Percentiles rank a stretch among this genome's conserved stretches.
These are phyloP conservation scores for Mortierella sp. DNA, from an alignment of 371 early-diverging fungal genomes.

Conservation along the genomic window DNA sequence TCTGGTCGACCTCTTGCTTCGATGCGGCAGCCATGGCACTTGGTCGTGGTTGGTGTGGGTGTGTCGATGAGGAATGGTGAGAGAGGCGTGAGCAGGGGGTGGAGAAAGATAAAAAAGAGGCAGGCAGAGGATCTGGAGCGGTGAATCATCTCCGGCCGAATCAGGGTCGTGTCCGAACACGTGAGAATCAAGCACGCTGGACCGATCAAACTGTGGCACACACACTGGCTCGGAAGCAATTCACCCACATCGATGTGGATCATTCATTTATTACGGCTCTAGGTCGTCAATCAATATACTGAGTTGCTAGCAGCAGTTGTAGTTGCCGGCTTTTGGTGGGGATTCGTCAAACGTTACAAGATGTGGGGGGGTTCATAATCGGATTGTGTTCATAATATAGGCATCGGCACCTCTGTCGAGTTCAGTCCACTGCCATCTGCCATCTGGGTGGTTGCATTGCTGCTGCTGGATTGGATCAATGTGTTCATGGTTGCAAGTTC, in stretches of 20 bases:
- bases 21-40: conserved; percentile 41
- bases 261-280: no score
- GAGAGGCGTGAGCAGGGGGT: background rate
- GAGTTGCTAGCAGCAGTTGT: conserved; percentile 20
- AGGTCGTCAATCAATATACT: background rate
- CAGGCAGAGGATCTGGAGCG: background rate
- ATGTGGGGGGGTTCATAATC: conserved; percentile 6
- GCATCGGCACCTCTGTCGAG: conserved; percentile 1
- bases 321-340: conserved; percentile 31
- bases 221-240: no score
- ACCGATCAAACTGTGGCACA: no score
- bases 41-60: conserved; percentile 2
- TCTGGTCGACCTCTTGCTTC: conserved; percentile 30
- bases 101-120: background rate
- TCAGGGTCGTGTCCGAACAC: conserved; percentile 31
- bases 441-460: conserved; percentile 12
- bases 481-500: conserved; percentile 40
- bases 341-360: no score
- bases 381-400: background rate
- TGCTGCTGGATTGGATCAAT: conserved; percentile 20
- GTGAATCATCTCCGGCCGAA: conserved; percentile 27
- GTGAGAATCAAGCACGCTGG: conserved; percentile 14
- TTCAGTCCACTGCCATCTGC: background rate
- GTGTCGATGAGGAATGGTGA: conserved; percentile 6
- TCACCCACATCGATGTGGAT: no score